Base-by-base conservation (phyloP, 1,284 basidiomycete species). In the Marasmius sp. region DNA sequence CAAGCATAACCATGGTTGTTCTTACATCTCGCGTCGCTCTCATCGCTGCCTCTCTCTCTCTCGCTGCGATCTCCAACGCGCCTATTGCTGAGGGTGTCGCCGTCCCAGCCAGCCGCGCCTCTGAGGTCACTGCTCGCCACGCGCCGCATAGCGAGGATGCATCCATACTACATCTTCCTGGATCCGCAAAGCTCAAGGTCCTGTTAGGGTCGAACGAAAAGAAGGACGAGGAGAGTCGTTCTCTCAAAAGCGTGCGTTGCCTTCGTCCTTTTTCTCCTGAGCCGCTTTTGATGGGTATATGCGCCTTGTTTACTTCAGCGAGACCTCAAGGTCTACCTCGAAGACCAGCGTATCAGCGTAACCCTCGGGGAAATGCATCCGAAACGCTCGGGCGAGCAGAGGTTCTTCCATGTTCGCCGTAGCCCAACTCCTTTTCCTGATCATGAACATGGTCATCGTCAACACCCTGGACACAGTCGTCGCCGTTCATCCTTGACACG, bases 1-100 rank as follows among this genome's bases (percentile, higher is more conserved):
- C 67, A 43, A 58, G 60, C 18, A 74, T 64, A 27, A 27, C 27
- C 67, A 86, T 86, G 84, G 77, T 84, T 69, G 74, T 74, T 59
- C 72, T 83, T 57, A 73, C 75, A 57, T 69, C 77, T 58, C 81
- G 76, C 16, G 34, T 85, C 70, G 69, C 81, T 57, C 61, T 83
- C 60, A 77, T 85, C 63, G 77, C 79, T 60, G 70, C 76, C 36
- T 72, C 82, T 58, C 74, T 79, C 65, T 71, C 74, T 57, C 70
- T 83, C 45, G 77, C 81, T 36, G 74, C 79, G 33, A 66, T 72
- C 37, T 62, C 67, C 58, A 47, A 73, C 55, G 58, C 74, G 8
- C 72, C 77, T 36, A 16, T 69, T 9, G 71, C 72, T 20, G 73
- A 78, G 59, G 80, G 74, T 27, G 76, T 75, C 11, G 78, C 72